phyloP scores from a whole-genome alignment of 306 rosid genomes.

The Medicago lupulina region DNA sequence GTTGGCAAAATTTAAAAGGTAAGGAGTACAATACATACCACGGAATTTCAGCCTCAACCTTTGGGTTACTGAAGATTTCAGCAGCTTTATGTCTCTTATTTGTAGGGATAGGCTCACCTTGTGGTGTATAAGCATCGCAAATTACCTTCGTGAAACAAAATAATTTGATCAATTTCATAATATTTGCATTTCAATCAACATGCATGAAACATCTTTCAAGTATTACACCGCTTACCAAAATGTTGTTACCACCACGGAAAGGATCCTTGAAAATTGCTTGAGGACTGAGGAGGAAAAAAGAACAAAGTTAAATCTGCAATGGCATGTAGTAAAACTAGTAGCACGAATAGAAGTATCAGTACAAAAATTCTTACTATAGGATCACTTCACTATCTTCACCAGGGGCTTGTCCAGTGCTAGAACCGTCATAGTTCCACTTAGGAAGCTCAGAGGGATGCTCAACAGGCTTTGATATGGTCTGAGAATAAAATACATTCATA shows the following conservation, averaged over 20 bases:
- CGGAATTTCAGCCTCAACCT: constrained; percentile 80
- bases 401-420: constrained; percentile 99
- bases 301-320: constrained; percentile 39
- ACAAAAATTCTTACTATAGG: constrained; percentile 76
- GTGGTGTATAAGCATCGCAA: constrained; percentile 90
- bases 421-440: constrained; percentile 98
- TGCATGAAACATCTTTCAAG: constrained; percentile 34
- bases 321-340: constrained; percentile 19
- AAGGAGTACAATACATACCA: constrained; percentile 54
- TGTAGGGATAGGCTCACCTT: constrained; percentile 95
- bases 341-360: constrained; percentile 29
- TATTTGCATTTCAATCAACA: constrained; percentile 32
- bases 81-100: constrained; percentile 93
- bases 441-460: constrained; percentile 97
- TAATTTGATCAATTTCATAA: constrained; percentile 34
- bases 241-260: constrained; percentile 96
- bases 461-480: constrained; percentile 93
- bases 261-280: constrained; percentile 97
- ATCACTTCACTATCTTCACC: constrained; percentile 99
- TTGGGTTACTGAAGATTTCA: constrained; percentile 77
- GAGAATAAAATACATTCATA: constrained; percentile 37
- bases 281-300: constrained; percentile 62
- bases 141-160: constrained; percentile 68
- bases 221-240: constrained; percentile 70
- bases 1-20: background rate